Evolutionary conservation across 192 early-diverging fungal genomes (phyloP), one percentile per base, ranked within the genome.

Genomic region (Rhizoclosmatium globosum): DNA sequence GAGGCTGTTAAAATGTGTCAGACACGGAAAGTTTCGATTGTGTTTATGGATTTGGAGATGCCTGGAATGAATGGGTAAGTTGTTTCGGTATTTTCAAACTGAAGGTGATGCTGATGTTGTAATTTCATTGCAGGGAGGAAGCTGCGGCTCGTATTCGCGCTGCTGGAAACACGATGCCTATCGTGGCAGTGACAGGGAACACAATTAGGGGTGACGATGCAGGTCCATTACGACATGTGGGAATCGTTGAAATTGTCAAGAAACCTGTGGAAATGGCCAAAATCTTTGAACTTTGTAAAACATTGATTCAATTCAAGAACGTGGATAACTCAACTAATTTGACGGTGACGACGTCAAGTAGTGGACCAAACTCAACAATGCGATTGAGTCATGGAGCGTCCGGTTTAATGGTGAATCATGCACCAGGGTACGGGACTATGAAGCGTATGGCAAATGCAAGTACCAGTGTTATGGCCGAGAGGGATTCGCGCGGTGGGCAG

Each of bases 101-200:
- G 31, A 31, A 31, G 0, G 31, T 13, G 13, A 61, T 17, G 6
- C 50, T 50, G 43, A 50, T 42, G 15, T 7, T 31, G 19, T 45
- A 19, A 44, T 47, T 60, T 21, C 43, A 58, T 59, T 7, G 43
- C 60, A 68, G 75, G 7, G 78, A 72, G 41, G 82, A 83, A 56
- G 78, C 82, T 3, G 42, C 78, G 7, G 78, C 74, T 9, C 78
- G 82, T 38, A 80, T 83, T 46, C 72, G 82, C 2, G 42, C 61
- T 38, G 31, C 62, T 21, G 82, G 78, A 41, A 41, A 43, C 23
- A 64, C 65, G 17, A 67, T 50, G 4, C 82, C 82, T 0, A 83
- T 83, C 23, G 46, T 83, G 21, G 82, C 71, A 17, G 79, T 80
- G 6, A 80, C 82, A 65, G 78, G 78, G 58, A 78, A 82, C 60